Conservation (phyloP, 257 asterid species). For the Solanum bulbocastanum region DNA sequence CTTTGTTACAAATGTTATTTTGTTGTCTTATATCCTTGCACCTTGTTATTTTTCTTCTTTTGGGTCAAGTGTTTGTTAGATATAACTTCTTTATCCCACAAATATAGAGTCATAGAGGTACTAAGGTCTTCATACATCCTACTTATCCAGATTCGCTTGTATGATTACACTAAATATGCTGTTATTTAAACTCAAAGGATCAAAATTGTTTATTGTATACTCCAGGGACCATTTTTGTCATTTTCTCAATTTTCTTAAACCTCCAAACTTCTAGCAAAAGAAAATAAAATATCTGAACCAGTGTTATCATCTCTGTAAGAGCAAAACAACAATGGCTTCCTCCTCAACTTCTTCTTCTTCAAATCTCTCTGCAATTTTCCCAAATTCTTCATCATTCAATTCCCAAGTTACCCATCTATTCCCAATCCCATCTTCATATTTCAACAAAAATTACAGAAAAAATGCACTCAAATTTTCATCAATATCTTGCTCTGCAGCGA, state of each 20-base stretch:
- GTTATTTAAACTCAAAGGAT: background rate
- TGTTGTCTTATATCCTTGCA: background rate
- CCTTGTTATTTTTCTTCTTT: background rate
- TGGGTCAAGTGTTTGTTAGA: accelerated
- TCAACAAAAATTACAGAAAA: background rate
- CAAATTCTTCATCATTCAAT: background rate
- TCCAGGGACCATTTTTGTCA: background rate
- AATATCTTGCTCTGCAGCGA: constrained; percentile 19
- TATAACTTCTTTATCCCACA: accelerated
- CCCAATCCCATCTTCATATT: background rate
- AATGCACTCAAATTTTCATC: background rate
- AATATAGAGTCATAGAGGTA: too few relatives aligned
- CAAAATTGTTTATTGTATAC: background rate
- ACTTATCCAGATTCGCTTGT: background rate
- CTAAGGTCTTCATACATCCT: too few relatives aligned
- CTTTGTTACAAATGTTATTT: background rate
- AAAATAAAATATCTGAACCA: background rate
- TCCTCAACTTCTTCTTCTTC: constrained; percentile 3
- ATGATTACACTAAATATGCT: too few relatives aligned
- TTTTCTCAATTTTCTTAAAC: background rate
- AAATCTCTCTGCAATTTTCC: background rate
- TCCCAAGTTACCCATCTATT: background rate
- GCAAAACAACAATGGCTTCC: constrained; percentile 1
- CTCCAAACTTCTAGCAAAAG: background rate
- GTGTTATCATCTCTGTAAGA: background rate